Base-by-base conservation (phyloP, 1,139 yeast species). In the Saccharomyces pastorianus region DNA sequence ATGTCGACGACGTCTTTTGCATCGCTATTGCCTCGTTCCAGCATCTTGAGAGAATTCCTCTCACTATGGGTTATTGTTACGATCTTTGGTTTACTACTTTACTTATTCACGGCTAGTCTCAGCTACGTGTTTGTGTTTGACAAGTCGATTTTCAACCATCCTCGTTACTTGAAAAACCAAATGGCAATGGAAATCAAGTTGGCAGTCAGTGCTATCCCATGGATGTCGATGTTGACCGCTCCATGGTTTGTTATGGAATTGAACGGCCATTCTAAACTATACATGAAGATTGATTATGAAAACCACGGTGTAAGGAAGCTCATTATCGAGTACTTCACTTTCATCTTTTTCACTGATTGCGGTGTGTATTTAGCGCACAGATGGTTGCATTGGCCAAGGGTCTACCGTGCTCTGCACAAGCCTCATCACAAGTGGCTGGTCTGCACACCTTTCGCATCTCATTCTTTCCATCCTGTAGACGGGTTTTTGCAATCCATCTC, bases 361-460 rank as follows among this genome's bases (percentile, higher is more conserved):
- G 88, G 93, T 56, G 89, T 93, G 65, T 93, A 93, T 71, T 78
- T 87, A 68, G 85, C 90, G 63, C 99, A 93, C 74, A 83, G 98
- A 68, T 82, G 88, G 80, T 78, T 93, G 65, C 99, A 93, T 71
- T 88, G 91, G 86, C 97, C 96, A 31, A 65, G 78, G 41, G 84
- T 93, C 46, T 93, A 93, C 80, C 91, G 86, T 76, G 71, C 68
- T 34, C 76, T 93, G 61, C 99, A 93, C 76, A 93, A 93, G 75
- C 97, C 98, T n/a, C 99, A 93, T 72, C 99, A 93, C 79, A 95
- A 93, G 75, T 93, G 99, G 99, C 84, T 93, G 65, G 97, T 93
- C 52, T 93, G 98, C 61, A 91, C 99, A 3, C 99, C 99, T 38
- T 93, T 86, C 73, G 99, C 99, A 1, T 89, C 96, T 11, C 98